Percentiles rank a stretch among this genome's conserved stretches.
Evolutionary conservation across 106 monocot genomes (phyloP).

Genomic region (Acorus gramineus): DNA sequence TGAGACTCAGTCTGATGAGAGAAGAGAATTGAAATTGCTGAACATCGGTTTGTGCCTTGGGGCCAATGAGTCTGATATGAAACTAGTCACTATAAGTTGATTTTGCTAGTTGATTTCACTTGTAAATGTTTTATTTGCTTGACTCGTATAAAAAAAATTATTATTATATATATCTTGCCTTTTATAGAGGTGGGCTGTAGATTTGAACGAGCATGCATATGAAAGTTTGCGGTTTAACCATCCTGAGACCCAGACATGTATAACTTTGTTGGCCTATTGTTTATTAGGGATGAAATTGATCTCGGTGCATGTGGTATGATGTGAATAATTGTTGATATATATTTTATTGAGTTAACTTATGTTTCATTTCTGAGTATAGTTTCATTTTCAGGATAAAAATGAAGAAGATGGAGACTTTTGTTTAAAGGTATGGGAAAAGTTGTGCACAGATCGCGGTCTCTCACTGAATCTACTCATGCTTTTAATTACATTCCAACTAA

Average conservation of each 20-base stretch:
- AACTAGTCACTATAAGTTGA: conserved; percentile 38
- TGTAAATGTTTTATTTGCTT: background rate
- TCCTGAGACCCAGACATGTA: conserved; percentile 38
- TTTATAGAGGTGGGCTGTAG: conserved; percentile 39
- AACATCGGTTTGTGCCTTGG: conserved; percentile 55
- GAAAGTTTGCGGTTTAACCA: conserved; percentile 34
- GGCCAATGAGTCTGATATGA: conserved; percentile 29
- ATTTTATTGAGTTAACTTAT: too few species aligned
- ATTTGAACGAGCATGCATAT: conserved; percentile 28
- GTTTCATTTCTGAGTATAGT: too few species aligned
- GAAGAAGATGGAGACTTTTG: conserved; percentile 81
- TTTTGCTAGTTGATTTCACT: background rate
- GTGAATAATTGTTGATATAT: background rate
- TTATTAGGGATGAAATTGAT: too few species aligned
- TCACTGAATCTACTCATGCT: background rate
- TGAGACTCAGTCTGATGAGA: conserved; percentile 2
- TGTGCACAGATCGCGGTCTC: conserved; percentile 31
- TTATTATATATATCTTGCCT: background rate
- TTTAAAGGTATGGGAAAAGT: conserved; percentile 58
- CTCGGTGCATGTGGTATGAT: background rate
- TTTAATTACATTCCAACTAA: background rate
- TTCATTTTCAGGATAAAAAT: conserved; percentile 81
- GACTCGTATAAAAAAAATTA: background rate
- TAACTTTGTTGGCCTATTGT: too few species aligned
- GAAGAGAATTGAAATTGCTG: conserved; percentile 10